These are phyloP conservation scores for Mortierella sp. DNA, from an alignment of 371 early-diverging fungal genomes.

Conservation along the genomic window DNA sequence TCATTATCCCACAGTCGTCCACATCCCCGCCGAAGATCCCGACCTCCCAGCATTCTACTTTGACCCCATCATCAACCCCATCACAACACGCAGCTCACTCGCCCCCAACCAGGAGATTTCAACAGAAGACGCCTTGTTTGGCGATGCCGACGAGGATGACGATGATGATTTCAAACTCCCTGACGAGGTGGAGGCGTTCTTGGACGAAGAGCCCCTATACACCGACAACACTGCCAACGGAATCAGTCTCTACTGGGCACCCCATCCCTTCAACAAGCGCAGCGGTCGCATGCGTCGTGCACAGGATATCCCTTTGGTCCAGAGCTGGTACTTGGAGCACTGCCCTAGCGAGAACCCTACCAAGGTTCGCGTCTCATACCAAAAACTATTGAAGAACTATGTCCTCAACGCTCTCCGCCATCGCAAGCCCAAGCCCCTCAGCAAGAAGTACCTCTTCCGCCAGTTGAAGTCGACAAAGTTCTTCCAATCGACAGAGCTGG, in stretches of 20 bases:
- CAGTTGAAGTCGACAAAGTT: slow-evolving; percentile 97
- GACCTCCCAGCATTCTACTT: slow-evolving; percentile 98
- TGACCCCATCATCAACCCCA: slow-evolving; percentile 97
- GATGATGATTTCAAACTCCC: slow-evolving; percentile 86
- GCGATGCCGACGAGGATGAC: slow-evolving; percentile 79
- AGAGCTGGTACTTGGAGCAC: slow-evolving; percentile 98
- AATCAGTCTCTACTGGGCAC: slow-evolving; percentile 97
- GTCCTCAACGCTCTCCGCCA: slow-evolving; percentile 92
- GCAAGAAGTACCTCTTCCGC: slow-evolving; percentile 94
- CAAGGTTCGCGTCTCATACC: slow-evolving; percentile 98
- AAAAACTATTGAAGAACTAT: slow-evolving; percentile 91
- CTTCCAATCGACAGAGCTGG: slow-evolving; percentile 97
- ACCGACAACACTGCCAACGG: slow-evolving; percentile 95
- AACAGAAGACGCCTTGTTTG: slow-evolving; percentile 92
- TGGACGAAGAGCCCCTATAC: slow-evolving; percentile 83
- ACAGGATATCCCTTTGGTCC: slow-evolving; percentile 95
- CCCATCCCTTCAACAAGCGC: slow-evolving; percentile 96
- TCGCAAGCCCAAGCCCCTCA: slow-evolving; percentile 89
- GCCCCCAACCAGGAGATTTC: slow-evolving; percentile 65
- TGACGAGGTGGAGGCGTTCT: slow-evolving; percentile 84
- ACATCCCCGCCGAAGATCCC: slow-evolving; percentile 92
- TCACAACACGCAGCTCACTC: slow-evolving; percentile 83
- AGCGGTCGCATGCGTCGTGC: slow-evolving; percentile 95
- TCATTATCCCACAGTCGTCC: slow-evolving; percentile 93
- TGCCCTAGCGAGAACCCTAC: slow-evolving; percentile 95